Conservation (phyloP, 1,139 yeast genomes). For the Arxiozyma bovina region DNA sequence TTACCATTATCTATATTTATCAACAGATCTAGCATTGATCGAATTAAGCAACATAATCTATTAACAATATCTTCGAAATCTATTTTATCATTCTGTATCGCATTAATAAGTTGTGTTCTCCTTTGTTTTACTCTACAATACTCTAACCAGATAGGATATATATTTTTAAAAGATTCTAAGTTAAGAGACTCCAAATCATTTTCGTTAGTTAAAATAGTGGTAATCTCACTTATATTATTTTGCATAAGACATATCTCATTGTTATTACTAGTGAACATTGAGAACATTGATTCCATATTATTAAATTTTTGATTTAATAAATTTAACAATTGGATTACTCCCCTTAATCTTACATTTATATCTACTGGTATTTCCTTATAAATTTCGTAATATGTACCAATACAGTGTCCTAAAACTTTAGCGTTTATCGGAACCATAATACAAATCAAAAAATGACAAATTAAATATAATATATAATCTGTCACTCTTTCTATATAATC, state of each 20-base stretch:
- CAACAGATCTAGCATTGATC: not conserved
- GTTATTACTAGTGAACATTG: no score
- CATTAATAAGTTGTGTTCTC: not conserved
- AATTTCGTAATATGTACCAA: not conserved
- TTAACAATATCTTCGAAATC: not conserved
- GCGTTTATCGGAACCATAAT: not conserved
- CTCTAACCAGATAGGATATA: not conserved
- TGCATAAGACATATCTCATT: not conserved
- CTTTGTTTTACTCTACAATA: not conserved
- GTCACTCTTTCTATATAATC: not conserved
- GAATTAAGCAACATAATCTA: not conserved
- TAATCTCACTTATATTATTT: not conserved
- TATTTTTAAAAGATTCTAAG: not conserved
- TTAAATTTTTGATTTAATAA: not conserved
- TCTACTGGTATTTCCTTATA: not conserved
- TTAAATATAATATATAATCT: not conserved
- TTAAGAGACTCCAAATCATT: not conserved
- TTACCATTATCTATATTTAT: not conserved
- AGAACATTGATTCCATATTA: not conserved
- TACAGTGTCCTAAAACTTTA: not conserved
- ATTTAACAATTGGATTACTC: not conserved
- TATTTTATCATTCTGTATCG: not conserved
- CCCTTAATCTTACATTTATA: not conserved
- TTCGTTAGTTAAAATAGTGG: not conserved
- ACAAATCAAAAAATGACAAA: not conserved